Evolutionary conservation across 306 rosid species (phyloP), one percentile per base, ranked within the genome.

Genomic region (Acacia confusa): DNA sequence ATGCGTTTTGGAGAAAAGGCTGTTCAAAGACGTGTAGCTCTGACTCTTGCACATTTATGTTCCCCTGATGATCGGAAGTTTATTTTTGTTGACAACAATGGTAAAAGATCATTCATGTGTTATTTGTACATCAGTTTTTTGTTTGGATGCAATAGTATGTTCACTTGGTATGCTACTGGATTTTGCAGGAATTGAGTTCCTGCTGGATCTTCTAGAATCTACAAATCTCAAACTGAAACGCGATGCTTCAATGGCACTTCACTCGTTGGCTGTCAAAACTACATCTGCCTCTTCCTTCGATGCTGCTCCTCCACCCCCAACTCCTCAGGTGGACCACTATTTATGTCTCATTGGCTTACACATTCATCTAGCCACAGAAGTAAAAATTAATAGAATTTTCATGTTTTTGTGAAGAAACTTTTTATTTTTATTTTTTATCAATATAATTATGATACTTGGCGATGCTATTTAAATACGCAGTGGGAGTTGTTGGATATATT

Each of bases 41-140:
- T 92, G 87, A 92, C 99, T 53, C 93, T 96, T 88, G 99, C 99
- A 64, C 94, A 93, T 83, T 91, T 93, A 61, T 92, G 99, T 85
- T 82, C 92, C 44, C 87, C 88, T 36, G 87, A 85, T 3, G 97
- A 92, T 84, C 85, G 79, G 28, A 89, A 92, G 88, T 80, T 88
- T 47, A 90, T 96, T 68, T 96, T 93, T 84, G 85, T 93, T 71
- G 94, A 91, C 76, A 88, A 84, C 53, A 91, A 84, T 77, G 99
- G 99, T 87, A 86, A 82, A 28, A 48, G 41, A 22, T 17, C 50
- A 74, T 68, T 84, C 28, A 19, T 25, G 27, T 43, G 53, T 43
- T 19, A 28, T 74, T 27, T 55, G 14, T 60, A 16, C 63, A 38
- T 74, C 6, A 3, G 34, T 32, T 41, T 36, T 57, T 68, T 9